Evolutionary conservation across 768 basidiomycete species (phyloP).

Genomic region (Termitomyces sp.): DNA sequence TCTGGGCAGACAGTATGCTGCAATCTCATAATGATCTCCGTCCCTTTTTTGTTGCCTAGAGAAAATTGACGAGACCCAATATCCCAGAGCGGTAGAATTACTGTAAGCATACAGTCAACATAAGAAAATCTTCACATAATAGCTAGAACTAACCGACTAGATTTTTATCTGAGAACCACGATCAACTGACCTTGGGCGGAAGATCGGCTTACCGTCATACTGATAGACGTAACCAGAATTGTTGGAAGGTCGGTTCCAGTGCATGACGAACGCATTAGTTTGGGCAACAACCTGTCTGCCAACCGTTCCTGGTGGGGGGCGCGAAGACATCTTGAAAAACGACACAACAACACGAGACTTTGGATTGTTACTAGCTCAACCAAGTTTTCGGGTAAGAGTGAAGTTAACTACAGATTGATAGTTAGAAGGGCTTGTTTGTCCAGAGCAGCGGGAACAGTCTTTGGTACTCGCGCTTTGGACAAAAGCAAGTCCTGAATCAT

Average conservation of each 20-base stretch:
- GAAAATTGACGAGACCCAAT: slow-evolving; percentile 11
- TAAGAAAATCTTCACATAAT: neutral
- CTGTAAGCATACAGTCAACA: slow-evolving; percentile 8
- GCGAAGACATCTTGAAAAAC: slow-evolving; percentile 2
- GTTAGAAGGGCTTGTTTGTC: neutral
- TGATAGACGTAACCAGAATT: slow-evolving; percentile 15
- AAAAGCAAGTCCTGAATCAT: slow-evolving; percentile 7
- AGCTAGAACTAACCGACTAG: slow-evolving; percentile 4
- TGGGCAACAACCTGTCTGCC: slow-evolving; percentile 8
- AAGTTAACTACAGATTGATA: neutral
- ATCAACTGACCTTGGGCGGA: neutral
- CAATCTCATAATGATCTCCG: slow-evolving; percentile 27
- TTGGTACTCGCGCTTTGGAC: slow-evolving; percentile 3
- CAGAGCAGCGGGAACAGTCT: slow-evolving; percentile 5
- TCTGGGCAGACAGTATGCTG: slow-evolving; percentile 19
- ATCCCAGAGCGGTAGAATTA: slow-evolving; percentile 20
- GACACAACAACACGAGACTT: neutral
- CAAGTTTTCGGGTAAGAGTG: neutral
- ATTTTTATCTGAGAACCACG: neutral
- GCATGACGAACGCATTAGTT: slow-evolving; percentile 20
- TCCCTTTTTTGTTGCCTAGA: slow-evolving; percentile 23
- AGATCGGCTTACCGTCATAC: slow-evolving; percentile 20
- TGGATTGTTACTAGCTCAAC: neutral
- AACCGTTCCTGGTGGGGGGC: slow-evolving; percentile 6
- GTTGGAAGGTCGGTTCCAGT: slow-evolving; percentile 10